These are phyloP conservation scores for Neonectria hederae DNA, from an alignment of 2,329 filamentous ascomycete genomes.

Conservation along the genomic window DNA sequence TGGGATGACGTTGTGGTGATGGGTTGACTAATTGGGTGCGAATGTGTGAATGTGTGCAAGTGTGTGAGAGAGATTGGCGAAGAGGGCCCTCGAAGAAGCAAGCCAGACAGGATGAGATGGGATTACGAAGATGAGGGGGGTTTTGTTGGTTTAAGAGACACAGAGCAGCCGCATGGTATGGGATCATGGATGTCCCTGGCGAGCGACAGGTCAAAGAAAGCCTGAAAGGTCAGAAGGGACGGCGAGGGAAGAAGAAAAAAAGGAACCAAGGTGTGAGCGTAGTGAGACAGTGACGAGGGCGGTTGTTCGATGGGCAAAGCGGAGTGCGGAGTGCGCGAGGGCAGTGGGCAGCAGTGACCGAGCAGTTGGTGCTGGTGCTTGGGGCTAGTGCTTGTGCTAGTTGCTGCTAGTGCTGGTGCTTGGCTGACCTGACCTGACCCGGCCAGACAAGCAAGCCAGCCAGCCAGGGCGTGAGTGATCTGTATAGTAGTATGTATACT, in stretches of 20 bases:
- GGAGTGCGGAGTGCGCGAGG: slow-evolving; percentile 23
- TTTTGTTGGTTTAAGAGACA: slow-evolving; percentile 21
- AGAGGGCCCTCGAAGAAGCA: slow-evolving; percentile 7
- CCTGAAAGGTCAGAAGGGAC: slow-evolving; percentile 8
- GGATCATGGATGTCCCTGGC: slow-evolving; percentile 4
- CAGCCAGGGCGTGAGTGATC: not conserved
- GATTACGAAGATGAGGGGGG: slow-evolving; percentile 13
- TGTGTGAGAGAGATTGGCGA: slow-evolving; percentile 10
- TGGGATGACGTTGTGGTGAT: slow-evolving; percentile 19
- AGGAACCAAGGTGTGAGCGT: slow-evolving; percentile 16
- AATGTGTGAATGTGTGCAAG: not conserved
- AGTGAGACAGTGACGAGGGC: slow-evolving; percentile 10
- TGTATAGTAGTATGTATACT: not conserved
- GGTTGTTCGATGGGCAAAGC: slow-evolving; percentile 8
- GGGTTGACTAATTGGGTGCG: slow-evolving; percentile 12
- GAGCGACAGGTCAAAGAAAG: not conserved
- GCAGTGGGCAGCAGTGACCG: not conserved
- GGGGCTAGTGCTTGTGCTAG: too few species aligned
- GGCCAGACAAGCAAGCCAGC: not conserved
- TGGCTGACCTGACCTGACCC: slow-evolving; percentile 11
- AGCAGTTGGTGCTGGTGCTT: slow-evolving; percentile 4
- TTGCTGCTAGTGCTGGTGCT: slow-evolving; percentile 8
- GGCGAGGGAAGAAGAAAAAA: not conserved
- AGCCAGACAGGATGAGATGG: slow-evolving; percentile 3
- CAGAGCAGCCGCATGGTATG: slow-evolving; percentile 11